Evolutionary conservation across 768 basidiomycete genomes (phyloP).

Genomic region (Hydnum rufescens): DNA sequence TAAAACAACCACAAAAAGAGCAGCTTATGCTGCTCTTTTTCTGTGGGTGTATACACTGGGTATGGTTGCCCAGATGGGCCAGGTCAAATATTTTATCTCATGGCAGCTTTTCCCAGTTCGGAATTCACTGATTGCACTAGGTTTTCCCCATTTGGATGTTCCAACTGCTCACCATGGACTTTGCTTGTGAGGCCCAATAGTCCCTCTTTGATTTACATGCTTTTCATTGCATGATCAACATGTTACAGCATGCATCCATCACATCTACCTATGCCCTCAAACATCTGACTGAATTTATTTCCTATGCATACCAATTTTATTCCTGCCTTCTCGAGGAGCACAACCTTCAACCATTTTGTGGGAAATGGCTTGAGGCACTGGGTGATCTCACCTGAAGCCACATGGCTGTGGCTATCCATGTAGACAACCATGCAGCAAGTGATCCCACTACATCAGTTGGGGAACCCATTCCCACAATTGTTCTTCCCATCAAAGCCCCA

Average conservation of each 20-base stretch:
- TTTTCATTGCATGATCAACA: conserved; percentile 79
- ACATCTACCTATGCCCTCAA: conserved; percentile 56
- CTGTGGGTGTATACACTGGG: too few relatives aligned
- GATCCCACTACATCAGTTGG: conserved; percentile 17
- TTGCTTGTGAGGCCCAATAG: too few relatives aligned
- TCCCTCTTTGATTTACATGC: too few relatives aligned
- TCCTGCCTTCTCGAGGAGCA: conserved; percentile 74
- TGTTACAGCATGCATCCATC: conserved; percentile 69
- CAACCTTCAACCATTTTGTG: conserved; percentile 43
- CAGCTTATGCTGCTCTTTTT: too few relatives aligned
- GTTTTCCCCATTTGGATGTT: too few relatives aligned
- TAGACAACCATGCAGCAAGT: conserved; percentile 25
- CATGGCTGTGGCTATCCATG: conserved; percentile 73
- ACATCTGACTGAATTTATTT: conserved; percentile 84
- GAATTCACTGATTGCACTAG: too few relatives aligned
- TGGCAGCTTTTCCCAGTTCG: too few relatives aligned
- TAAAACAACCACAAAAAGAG: too few relatives aligned
- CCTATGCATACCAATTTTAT: conserved; percentile 90
- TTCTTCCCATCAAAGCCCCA: conserved; percentile 22
- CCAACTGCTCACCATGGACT: too few relatives aligned
- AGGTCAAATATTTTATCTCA: too few relatives aligned
- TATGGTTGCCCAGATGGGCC: too few relatives aligned
- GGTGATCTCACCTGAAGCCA: conserved; percentile 90
- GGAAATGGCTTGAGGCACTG: conserved; percentile 88
- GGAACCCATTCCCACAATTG: background rate